Evolutionary conservation across 495 filamentous ascomycete species (phyloP).

Genomic region (Aspergillus sclerotiicarbonarius): DNA sequence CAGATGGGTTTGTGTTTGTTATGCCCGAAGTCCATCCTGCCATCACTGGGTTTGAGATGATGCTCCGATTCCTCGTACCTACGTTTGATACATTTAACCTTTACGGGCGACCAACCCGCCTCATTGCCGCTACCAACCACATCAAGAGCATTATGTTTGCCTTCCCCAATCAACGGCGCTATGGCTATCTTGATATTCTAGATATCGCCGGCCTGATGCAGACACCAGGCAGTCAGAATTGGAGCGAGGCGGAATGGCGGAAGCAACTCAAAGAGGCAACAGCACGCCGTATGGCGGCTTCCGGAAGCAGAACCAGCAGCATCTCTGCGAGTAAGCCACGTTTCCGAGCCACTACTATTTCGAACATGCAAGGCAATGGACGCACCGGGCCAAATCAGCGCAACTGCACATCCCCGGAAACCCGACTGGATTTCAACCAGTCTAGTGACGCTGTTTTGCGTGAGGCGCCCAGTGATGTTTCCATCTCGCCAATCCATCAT

Average conservation of each 20-base stretch:
- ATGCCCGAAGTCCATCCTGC: slow-evolving; percentile 94
- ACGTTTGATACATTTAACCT: slow-evolving; percentile 90
- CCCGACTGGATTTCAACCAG: slow-evolving; percentile 37
- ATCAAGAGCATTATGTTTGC: slow-evolving; percentile 95
- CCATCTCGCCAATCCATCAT: slow-evolving; percentile 45
- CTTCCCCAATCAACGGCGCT: slow-evolving; percentile 83
- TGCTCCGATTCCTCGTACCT: slow-evolving; percentile 92
- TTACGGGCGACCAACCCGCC: slow-evolving; percentile 84
- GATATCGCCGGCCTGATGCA: slow-evolving; percentile 80
- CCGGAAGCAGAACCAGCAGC: slow-evolving; percentile 55
- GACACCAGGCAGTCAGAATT: slow-evolving; percentile 70
- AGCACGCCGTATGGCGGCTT: slow-evolving; percentile 65
- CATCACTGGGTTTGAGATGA: slow-evolving; percentile 91
- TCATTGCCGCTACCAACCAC: slow-evolving; percentile 85
- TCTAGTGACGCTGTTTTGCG: slow-evolving; percentile 39
- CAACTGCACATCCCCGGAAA: slow-evolving; percentile 52
- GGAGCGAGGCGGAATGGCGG: slow-evolving; percentile 90
- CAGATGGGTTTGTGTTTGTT: slow-evolving; percentile 93
- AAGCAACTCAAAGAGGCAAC: slow-evolving; percentile 86
- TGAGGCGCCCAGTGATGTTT: slow-evolving; percentile 28
- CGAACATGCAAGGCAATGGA: slow-evolving; percentile 41
- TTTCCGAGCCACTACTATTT: slow-evolving; percentile 67
- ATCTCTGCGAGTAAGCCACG: slow-evolving; percentile 57
- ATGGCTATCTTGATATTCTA: slow-evolving; percentile 85
- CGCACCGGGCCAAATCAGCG: slow-evolving; percentile 37